Conservation (phyloP, 352 stramenopile species). For the Pythium chondricola region DNA sequence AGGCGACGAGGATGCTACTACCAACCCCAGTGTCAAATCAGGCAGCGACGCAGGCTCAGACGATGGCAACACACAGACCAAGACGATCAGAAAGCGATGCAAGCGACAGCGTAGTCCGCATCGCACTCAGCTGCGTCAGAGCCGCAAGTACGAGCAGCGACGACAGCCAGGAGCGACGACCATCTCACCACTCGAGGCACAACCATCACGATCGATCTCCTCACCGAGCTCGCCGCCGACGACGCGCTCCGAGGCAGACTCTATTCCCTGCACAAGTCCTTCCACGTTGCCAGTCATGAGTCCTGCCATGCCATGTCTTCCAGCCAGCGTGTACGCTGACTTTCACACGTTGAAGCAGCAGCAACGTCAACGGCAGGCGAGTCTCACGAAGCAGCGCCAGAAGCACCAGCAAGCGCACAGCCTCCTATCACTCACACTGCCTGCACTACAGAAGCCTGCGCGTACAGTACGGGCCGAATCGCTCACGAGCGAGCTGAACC, state of each 20-base stretch:
- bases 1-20: not conserved
- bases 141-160: not conserved
- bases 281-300: not conserved
- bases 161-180: not conserved
- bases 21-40: not conserved
- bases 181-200: not conserved
- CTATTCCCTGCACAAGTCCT: not conserved
- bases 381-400: not conserved
- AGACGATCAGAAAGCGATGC: too few species aligned
- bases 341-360: conserved; percentile 8
- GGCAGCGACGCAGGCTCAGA: not conserved
- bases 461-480: not conserved
- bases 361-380: too few species aligned
- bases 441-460: conserved; percentile 7
- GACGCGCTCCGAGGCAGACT: conserved; percentile 7
- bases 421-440: conserved; percentile 21
- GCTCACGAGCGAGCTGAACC: conserved; percentile 7
- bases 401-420: not conserved
- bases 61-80: not conserved
- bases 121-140: not conserved
- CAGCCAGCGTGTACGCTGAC: conserved; percentile 1
- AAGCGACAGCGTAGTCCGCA: not conserved
- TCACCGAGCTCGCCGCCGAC: not conserved
- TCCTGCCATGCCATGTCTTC: not conserved
- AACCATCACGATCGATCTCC: too few species aligned